Evolutionary conservation across 148 eudicot species (phyloP).

Genomic region (Spergularia bocconei): DNA sequence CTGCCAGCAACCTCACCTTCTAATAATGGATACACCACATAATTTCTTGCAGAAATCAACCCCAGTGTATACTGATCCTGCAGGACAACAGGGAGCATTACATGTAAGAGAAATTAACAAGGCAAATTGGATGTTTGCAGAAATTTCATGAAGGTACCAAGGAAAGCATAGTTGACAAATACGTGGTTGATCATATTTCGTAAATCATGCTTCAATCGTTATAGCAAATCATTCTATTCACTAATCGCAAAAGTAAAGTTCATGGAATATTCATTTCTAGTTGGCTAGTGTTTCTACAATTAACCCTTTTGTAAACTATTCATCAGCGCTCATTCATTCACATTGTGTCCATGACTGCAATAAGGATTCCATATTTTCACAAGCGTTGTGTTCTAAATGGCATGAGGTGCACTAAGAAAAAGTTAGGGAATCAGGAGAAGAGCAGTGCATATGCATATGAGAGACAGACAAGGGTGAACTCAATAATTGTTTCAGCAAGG

Average conservation of each 20-base stretch:
- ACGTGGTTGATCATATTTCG: neutral
- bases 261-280: neutral
- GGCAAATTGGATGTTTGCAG: neutral
- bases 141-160: neutral
- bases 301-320: too few species aligned
- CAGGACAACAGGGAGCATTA: slow-evolving; percentile 17
- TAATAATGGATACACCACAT: slow-evolving; percentile 87
- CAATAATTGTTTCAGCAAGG: too few species aligned
- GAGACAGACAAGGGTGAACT: neutral
- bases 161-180: too few species aligned
- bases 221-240: neutral
- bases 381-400: neutral
- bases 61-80: slow-evolving; percentile 89
- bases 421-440: neutral
- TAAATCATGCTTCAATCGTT: neutral
- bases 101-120: slow-evolving; percentile 2
- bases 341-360: too few species aligned
- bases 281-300: too few species aligned
- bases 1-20: slow-evolving; percentile 61
- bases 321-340: too few species aligned
- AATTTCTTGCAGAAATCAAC: slow-evolving; percentile 97
- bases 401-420: neutral
- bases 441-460: neutral
- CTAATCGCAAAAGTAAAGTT: neutral
- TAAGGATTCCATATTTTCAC: too few species aligned